A percentile compares a stretch with the other conserved stretches of the same genome.
Evolutionary conservation across 352 stramenopile species (phyloP).

Genomic region (Lagenidium sp.): DNA sequence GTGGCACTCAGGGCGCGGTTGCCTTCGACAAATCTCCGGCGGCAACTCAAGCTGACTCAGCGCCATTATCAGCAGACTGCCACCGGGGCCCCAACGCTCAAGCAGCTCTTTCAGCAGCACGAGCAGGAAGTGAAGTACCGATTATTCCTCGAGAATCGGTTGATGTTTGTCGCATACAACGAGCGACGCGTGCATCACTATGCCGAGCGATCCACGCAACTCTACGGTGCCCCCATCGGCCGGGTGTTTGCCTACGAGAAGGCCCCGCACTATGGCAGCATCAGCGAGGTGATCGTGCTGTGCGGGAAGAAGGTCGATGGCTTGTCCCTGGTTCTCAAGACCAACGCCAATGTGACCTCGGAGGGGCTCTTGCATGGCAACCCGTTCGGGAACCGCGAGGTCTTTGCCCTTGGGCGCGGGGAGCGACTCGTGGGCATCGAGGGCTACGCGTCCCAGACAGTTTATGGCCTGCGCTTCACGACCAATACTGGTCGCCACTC

Average conservation of each 20-base stretch:
- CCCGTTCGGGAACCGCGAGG: slow-evolving; percentile 53
- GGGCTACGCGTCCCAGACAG: slow-evolving; percentile 60
- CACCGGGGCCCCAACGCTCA: slow-evolving; percentile 52
- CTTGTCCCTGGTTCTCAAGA: slow-evolving; percentile 48
- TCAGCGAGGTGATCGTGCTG: slow-evolving; percentile 52
- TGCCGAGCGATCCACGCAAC: slow-evolving; percentile 33
- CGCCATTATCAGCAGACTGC: slow-evolving; percentile 24
- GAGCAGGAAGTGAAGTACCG: slow-evolving; percentile 43
- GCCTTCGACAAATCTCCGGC: slow-evolving; percentile 1
- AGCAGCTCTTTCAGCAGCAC: slow-evolving; percentile 59
- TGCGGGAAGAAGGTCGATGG: slow-evolving; percentile 72
- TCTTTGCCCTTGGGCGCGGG: slow-evolving; percentile 38
- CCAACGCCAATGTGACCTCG: slow-evolving; percentile 25
- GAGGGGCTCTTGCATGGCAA: slow-evolving; percentile 56
- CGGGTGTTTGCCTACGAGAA: slow-evolving; percentile 51
- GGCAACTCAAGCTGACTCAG: slow-evolving; percentile 9
- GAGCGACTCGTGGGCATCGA: slow-evolving; percentile 59
- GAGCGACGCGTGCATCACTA: slow-evolving; percentile 65
- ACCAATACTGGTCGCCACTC: slow-evolving; percentile 46
- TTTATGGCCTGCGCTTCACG: slow-evolving; percentile 56
- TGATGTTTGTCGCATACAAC: slow-evolving; percentile 66
- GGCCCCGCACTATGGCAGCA: slow-evolving; percentile 51
- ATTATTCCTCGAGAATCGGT: slow-evolving; percentile 53
- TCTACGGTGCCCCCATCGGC: slow-evolving; percentile 32
- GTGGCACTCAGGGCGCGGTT: slow-evolving; percentile 8